phyloP scores from a whole-genome alignment of 2,329 filamentous ascomycete genomes.

The Fusarium sp. region DNA sequence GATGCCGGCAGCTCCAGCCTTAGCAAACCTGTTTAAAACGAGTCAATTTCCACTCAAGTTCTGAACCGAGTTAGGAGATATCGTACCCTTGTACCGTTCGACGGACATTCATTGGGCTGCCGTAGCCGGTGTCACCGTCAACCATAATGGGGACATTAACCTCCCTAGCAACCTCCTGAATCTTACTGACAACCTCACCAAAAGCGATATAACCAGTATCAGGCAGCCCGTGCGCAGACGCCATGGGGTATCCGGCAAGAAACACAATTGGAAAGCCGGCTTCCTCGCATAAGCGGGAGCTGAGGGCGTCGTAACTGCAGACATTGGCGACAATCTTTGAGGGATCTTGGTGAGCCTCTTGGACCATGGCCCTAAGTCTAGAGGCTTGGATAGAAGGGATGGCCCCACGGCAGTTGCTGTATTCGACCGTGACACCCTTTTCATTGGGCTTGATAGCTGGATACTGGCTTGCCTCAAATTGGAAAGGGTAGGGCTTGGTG shows the following conservation, averaged over 20 bases:
- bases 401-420: conserved; percentile 54
- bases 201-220: conserved; percentile 67
- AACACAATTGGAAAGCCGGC: conserved; percentile 64
- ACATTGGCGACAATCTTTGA: conserved; percentile 61
- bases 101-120: conserved; percentile 63
- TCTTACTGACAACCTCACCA: conserved; percentile 61
- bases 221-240: conserved; percentile 59
- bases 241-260: conserved; percentile 60
- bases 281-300: conserved; percentile 61
- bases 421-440: conserved; percentile 18
- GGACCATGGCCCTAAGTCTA: conserved; percentile 56
- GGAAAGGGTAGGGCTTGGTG: conserved; percentile 23
- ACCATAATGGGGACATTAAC: conserved; percentile 60
- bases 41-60: background rate
- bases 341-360: conserved; percentile 58
- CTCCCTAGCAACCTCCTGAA: conserved; percentile 59
- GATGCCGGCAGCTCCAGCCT: conserved; percentile 57
- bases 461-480: conserved; percentile 21
- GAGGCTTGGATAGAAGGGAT: conserved; percentile 59
- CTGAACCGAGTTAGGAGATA: rapidly evolving
- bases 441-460: conserved; percentile 11
- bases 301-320: conserved; percentile 62
- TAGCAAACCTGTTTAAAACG: conserved; percentile 53
- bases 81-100: conserved; percentile 58
- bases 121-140: conserved; percentile 65